These are phyloP conservation scores for Metschnikowia cubensis DNA, from an alignment of 805 yeast genomes.

Conservation along the genomic window DNA sequence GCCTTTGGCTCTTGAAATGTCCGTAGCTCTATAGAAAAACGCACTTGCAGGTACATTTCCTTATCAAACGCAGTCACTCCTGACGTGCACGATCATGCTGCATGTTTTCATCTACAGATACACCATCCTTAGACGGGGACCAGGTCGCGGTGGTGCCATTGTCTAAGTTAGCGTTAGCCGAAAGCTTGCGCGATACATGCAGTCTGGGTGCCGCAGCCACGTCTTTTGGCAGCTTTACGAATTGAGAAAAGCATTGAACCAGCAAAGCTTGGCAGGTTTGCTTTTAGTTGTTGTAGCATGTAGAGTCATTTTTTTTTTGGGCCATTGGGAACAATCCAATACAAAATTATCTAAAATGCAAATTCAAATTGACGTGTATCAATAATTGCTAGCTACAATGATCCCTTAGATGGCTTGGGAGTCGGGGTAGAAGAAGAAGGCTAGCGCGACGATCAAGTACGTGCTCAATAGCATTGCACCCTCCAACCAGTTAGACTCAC, in stretches of 20 bases:
- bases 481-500: constrained; percentile 95
- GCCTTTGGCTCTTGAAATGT: too few species aligned
- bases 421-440: constrained; percentile 87
- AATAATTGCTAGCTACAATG: background rate
- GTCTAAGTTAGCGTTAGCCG: background rate
- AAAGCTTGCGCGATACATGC: constrained; percentile 1
- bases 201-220: background rate
- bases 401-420: constrained; percentile 11
- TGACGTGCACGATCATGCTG: background rate
- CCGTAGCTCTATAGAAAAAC: too few species aligned
- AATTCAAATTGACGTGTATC: background rate
- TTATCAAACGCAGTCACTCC: background rate
- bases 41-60: background rate
- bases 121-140: background rate
- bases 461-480: constrained; percentile 90
- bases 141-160: background rate
- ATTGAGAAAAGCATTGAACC: background rate
- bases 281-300: background rate
- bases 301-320: background rate
- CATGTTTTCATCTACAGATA: background rate
- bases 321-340: background rate
- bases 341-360: too few species aligned
- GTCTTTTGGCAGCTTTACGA: background rate
- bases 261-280: background rate
- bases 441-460: constrained; percentile 80